Percentiles rank a stretch among this genome's conserved stretches.
phyloP scores from a whole-genome alignment of 1,139 yeast genomes.

The Scheffersomyces segobiensis region DNA sequence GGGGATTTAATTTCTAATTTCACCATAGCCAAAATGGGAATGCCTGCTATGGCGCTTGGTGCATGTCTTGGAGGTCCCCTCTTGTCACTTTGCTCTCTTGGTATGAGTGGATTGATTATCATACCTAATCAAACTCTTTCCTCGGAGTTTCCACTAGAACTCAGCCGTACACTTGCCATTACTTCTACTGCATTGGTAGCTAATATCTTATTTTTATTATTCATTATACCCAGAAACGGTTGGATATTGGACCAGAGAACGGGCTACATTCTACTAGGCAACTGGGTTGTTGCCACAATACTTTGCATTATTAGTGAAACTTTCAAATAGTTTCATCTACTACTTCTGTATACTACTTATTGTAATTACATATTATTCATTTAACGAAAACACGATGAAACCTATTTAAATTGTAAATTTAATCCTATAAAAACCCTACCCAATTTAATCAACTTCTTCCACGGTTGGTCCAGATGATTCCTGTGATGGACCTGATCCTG shows the following conservation, averaged over 20 bases:
- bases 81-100: constrained; percentile 47
- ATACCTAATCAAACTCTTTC: constrained; percentile 23
- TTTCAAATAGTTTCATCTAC: background rate
- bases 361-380: background rate
- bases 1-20: constrained; percentile 88
- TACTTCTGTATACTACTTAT: background rate
- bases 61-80: constrained; percentile 96
- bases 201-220: constrained; percentile 53
- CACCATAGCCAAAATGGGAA: constrained; percentile 82
- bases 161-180: constrained; percentile 17
- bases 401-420: background rate
- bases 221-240: constrained; percentile 58
- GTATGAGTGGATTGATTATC: constrained; percentile 59
- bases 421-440: background rate
- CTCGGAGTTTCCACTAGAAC: constrained; percentile 9
- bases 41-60: constrained; percentile 88
- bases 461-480: constrained; percentile 61
- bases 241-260: constrained; percentile 66
- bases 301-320: constrained; percentile 30
- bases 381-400: background rate
- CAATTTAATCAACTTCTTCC: constrained; percentile 63
- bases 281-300: constrained; percentile 56
- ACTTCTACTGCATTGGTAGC: constrained; percentile 29
- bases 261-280: constrained; percentile 39
- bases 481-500: constrained; percentile 40